Base-by-base conservation (phyloP, 306 rosid species). In the Ochetophila trinervis region DNA sequence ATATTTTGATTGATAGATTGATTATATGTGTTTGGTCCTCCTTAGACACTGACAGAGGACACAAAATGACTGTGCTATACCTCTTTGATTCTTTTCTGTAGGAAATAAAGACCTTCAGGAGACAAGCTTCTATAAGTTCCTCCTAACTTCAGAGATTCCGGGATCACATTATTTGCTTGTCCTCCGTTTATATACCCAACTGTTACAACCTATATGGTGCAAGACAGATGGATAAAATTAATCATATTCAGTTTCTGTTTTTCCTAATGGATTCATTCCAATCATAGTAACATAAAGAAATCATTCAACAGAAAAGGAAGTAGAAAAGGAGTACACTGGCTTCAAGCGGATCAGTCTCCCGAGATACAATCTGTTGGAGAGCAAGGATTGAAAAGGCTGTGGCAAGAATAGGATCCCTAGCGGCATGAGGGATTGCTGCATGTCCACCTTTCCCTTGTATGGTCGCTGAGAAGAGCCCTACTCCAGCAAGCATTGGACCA, bases 321-420 rank as follows among this genome's bases (percentile, higher is more conserved):
- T 57, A 45, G 17, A 23, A 15, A 47, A 36, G 51, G 51, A 6
- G 18, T 82, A 82, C 86, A 37, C 73, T 69, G 21, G 76, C 66
- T 37, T 82, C 76, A 11, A 82, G 81, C 5, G 83, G 86, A 71
- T 82, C 56, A 0, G 76, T 78, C 49, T 78, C 80, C 6, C 76
- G 63, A 22, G 83, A 78, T n/a, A 82, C 76, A 19, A 74, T 82
- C 48, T 82, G 86, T 68, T 75, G 86, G 22, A 78, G 79, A 51
- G 83, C 77, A 48, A 78, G 57, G 53, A 63, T 72, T 58, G 74
- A 56, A 23, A 65, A 71, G 36, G 78, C 72, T 55, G 81, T 66
- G 5, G 83, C 83, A 9, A 71, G 54, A 61, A 75, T 51, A 20
- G 81, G 81, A 74, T 78, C 83, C 68, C 64, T 69, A 4, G 77